Percentiles rank a stretch among this genome's conserved stretches.
Evolutionary conservation across 345 rosid species (phyloP).

Genomic region (Kernera saxatilis): DNA sequence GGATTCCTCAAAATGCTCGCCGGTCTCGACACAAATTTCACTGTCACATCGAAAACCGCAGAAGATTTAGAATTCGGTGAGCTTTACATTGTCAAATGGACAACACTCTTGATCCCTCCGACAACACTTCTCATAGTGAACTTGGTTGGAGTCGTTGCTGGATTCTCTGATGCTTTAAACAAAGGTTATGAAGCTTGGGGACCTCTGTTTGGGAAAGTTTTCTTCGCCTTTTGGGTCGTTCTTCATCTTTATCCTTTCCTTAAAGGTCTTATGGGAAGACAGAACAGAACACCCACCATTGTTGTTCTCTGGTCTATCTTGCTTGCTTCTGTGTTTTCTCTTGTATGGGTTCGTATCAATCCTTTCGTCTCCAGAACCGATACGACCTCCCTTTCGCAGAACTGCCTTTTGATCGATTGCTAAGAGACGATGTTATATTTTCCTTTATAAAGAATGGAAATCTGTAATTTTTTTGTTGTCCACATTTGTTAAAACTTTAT

Average conservation of each 20-base stretch:
- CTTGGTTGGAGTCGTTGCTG: constrained; percentile 96
- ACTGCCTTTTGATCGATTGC: constrained; percentile 85
- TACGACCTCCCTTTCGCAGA: constrained; percentile 29
- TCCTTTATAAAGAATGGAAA: background rate
- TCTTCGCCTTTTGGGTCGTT: constrained; percentile 96
- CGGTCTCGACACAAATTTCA: constrained; percentile 90
- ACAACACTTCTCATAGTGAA: constrained; percentile 83
- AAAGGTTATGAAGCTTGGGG: constrained; percentile 99
- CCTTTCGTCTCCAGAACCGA: constrained; percentile 53
- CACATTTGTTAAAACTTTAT: too few species aligned
- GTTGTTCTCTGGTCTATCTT: constrained; percentile 93
- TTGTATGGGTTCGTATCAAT: constrained; percentile 90
- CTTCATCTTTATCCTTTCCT: constrained; percentile 97
- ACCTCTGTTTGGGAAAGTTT: constrained; percentile 89
- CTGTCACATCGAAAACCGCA: constrained; percentile 90
- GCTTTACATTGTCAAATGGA: constrained; percentile 91
- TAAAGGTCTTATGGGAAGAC: constrained; percentile 99
- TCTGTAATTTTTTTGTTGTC: background rate
- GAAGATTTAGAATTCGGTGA: constrained; percentile 91
- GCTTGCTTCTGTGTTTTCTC: constrained; percentile 90
- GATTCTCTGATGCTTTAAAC: constrained; percentile 95
- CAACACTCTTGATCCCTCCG: constrained; percentile 84
- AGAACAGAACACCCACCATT: constrained; percentile 92
- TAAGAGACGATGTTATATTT: constrained; percentile 17
- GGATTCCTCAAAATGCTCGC: constrained; percentile 91